Evolutionary conservation across 768 basidiomycete species (phyloP).

Genomic region (Boletus reticuloceps): DNA sequence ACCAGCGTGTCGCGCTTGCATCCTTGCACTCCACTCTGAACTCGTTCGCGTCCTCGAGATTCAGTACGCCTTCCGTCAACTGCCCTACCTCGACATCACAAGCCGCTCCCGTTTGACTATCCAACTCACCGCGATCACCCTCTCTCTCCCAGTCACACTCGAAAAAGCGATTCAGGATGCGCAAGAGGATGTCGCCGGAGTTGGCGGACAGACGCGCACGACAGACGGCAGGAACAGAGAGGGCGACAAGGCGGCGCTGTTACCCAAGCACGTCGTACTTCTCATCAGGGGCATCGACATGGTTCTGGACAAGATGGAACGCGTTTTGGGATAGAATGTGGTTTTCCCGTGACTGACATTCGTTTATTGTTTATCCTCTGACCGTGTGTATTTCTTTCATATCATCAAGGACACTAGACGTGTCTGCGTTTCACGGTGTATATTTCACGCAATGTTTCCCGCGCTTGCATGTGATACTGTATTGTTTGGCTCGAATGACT

Average conservation of each 20-base stretch:
- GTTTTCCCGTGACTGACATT: neutral
- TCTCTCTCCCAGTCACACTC: conserved; percentile 69
- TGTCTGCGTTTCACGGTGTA: neutral
- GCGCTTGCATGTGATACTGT: too few species aligned
- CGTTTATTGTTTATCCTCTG: neutral
- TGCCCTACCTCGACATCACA: conserved; percentile 75
- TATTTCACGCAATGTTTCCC: too few species aligned
- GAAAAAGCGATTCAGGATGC: conserved; percentile 61
- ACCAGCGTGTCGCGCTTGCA: conserved; percentile 72
- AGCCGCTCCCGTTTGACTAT: conserved; percentile 75
- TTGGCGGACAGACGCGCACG: conserved; percentile 2
- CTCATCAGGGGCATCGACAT: conserved; percentile 62
- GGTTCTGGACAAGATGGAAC: conserved; percentile 67
- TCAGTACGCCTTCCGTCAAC: conserved; percentile 69
- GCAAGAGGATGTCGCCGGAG: conserved; percentile 8
- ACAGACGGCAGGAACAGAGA: conserved; percentile 12
- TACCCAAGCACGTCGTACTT: conserved; percentile 57
- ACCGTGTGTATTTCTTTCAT: neutral
- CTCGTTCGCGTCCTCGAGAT: conserved; percentile 79
- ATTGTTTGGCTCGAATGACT: too few species aligned
- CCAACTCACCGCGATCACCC: conserved; percentile 75
- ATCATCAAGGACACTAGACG: neutral
- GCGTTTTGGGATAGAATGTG: conserved; percentile 33
- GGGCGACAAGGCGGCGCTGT: conserved; percentile 32
- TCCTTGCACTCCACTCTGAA: conserved; percentile 69